phyloP scores from a whole-genome alignment of 805 yeast species.

The Yamadazyma olivae region DNA sequence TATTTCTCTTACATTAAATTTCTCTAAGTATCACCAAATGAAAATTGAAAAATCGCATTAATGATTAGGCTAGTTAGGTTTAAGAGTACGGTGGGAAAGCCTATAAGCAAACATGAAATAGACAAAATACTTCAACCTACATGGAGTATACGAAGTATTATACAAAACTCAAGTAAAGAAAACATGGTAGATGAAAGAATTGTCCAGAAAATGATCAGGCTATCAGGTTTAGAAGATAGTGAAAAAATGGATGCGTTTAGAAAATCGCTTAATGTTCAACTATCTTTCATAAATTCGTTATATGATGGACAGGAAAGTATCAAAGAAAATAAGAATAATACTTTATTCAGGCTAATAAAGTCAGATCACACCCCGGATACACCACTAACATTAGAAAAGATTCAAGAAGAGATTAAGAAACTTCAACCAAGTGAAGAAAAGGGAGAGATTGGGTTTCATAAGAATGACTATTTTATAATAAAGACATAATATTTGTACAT shows the following conservation, averaged over 20 bases:
- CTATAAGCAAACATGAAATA: constrained; percentile 7
- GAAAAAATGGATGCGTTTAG: constrained; percentile 16
- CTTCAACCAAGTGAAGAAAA: constrained; percentile 14
- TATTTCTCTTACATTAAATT: too few species aligned
- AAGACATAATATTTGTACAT: constrained; percentile 2
- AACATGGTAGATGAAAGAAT: constrained; percentile 3
- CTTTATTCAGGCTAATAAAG: constrained; percentile 31
- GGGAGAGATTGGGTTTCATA: constrained; percentile 21
- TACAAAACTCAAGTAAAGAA: constrained; percentile 4
- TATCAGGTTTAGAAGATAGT: constrained; percentile 31
- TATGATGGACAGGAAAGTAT: constrained; percentile 15
- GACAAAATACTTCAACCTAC: constrained; percentile 9
- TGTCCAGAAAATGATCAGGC: constrained; percentile 23
- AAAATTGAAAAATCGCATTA: neutral
- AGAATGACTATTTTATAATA: constrained; percentile 9
- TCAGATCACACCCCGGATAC: constrained; percentile 26
- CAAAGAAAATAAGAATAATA: constrained; percentile 15
- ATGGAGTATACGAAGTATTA: constrained; percentile 18
- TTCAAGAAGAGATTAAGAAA: constrained; percentile 14
- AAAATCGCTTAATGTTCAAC: constrained; percentile 30
- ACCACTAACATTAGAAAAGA: constrained; percentile 20
- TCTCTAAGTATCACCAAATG: neutral
- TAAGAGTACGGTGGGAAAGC: constrained; percentile 4
- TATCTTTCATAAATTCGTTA: constrained; percentile 32
- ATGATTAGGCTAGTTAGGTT: neutral